A percentile compares a stretch with the other conserved stretches of the same genome.
Evolutionary conservation across 2,329 filamentous ascomycete genomes (phyloP).

Genomic region (Fusarium poae): DNA sequence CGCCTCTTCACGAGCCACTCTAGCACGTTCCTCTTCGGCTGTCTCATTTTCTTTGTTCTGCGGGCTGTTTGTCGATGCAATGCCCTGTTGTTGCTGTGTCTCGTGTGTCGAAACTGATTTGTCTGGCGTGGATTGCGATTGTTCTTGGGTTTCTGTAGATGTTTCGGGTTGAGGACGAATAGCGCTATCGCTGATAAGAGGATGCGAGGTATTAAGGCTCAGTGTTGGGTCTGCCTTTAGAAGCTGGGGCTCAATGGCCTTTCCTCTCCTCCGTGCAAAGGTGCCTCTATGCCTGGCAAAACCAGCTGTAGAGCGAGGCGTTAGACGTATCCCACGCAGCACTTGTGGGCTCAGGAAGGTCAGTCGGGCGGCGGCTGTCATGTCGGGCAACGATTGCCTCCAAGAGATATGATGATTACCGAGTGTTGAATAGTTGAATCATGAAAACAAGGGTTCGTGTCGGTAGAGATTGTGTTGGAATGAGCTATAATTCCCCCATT

Average conservation of each 20-base stretch:
- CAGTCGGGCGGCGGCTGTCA: conserved; percentile 74
- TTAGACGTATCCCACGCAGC: conserved; percentile 62
- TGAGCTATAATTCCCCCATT: background rate
- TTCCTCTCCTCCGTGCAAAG: conserved; percentile 70
- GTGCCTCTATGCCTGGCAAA: conserved; percentile 57
- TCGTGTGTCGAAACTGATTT: conserved; percentile 17
- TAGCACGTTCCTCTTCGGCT: conserved; percentile 43
- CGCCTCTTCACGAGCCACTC: conserved; percentile 53
- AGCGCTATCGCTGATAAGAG: conserved; percentile 25
- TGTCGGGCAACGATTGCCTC: conserved; percentile 50
- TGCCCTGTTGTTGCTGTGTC: background rate
- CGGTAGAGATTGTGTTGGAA: background rate
- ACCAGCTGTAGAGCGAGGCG: conserved; percentile 57
- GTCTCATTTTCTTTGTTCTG: conserved; percentile 24
- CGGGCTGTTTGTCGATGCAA: conserved; percentile 16
- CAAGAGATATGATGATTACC: conserved; percentile 15
- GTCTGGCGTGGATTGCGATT: conserved; percentile 13
- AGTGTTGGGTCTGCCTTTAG: conserved; percentile 42
- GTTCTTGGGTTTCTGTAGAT: conserved; percentile 13
- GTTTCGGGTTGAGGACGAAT: conserved; percentile 22
- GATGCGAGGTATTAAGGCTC: conserved; percentile 34
- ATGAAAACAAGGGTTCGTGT: conserved; percentile 26
- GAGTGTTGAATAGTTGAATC: conserved; percentile 27
- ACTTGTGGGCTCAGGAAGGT: conserved; percentile 78
- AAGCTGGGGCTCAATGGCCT: conserved; percentile 68